phyloP scores from a whole-genome alignment of 1,284 basidiomycete genomes.

The Puccinia polysora region DNA sequence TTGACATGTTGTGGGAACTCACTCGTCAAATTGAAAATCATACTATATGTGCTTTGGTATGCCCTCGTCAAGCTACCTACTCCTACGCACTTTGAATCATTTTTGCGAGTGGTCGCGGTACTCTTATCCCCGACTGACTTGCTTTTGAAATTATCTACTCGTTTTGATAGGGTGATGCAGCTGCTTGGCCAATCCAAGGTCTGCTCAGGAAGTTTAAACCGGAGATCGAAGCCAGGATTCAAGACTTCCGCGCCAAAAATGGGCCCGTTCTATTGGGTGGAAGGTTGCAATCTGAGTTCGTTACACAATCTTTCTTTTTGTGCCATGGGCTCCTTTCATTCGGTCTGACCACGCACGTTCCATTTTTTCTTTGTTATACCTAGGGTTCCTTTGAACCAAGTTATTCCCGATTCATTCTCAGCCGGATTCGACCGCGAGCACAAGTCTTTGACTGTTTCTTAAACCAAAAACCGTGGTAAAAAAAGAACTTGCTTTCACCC shows the following conservation, averaged over 20 bases:
- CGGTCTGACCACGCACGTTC: neutral
- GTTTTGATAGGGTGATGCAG: slow-evolving; percentile 68
- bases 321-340: too few relatives aligned
- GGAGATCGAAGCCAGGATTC: slow-evolving; percentile 81
- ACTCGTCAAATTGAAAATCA: slow-evolving; percentile 83
- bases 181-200: slow-evolving; percentile 95
- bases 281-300: slow-evolving; percentile 62
- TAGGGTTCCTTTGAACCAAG: slow-evolving; percentile 32
- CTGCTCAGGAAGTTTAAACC: slow-evolving; percentile 95
- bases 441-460: slow-evolving; percentile 27
- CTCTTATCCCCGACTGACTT: neutral
- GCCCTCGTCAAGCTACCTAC: neutral
- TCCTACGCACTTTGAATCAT: neutral
- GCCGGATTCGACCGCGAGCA: slow-evolving; percentile 29
- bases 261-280: slow-evolving; percentile 89
- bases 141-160: neutral
- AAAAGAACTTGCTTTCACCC: too few relatives aligned
- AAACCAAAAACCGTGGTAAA: too few relatives aligned
- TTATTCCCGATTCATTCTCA: slow-evolving; percentile 43
- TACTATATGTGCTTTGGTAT: slow-evolving; percentile 73
- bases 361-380: neutral
- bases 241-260: slow-evolving; percentile 69
- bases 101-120: neutral
- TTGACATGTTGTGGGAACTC: slow-evolving; percentile 91
- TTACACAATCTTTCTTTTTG: neutral